Evolutionary conservation across 2,329 filamentous ascomycete genomes (phyloP).

Genomic region (Cordyceps militaris): DNA sequence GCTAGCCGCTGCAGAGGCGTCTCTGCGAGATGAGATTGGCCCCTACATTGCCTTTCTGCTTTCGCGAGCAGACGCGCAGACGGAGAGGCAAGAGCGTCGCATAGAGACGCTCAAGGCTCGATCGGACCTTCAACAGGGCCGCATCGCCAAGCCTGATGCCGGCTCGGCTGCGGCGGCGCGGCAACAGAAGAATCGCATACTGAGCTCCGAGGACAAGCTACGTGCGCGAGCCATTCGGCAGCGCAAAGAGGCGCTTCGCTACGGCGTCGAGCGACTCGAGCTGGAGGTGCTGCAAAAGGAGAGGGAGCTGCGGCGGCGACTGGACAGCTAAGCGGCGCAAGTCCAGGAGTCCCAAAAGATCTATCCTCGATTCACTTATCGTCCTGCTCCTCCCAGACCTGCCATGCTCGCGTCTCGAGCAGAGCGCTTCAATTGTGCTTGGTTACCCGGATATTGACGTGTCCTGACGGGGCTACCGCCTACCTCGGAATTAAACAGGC

Average conservation of each 20-base stretch:
- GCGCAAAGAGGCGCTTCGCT: slow-evolving; percentile 78
- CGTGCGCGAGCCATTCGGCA: slow-evolving; percentile 58
- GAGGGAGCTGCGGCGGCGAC: slow-evolving; percentile 47
- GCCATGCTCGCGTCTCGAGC: neutral
- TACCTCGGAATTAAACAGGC: neutral
- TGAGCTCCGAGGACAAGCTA: slow-evolving; percentile 48
- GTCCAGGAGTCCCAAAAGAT: neutral
- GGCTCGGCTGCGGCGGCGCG: slow-evolving; percentile 13
- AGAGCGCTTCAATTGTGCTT: neutral
- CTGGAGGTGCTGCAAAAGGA: slow-evolving; percentile 75
- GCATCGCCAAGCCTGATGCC: slow-evolving; percentile 32
- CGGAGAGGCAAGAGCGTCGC: slow-evolving; percentile 74
- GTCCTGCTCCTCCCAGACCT: neutral
- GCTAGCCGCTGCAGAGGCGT: slow-evolving; percentile 72
- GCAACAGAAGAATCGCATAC: slow-evolving; percentile 24
- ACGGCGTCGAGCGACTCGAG: slow-evolving; percentile 79
- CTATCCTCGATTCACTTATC: neutral
- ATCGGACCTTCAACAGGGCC: slow-evolving; percentile 74
- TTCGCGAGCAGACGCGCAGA: slow-evolving; percentile 71
- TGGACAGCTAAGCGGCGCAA: slow-evolving; percentile 23
- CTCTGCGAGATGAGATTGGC: slow-evolving; percentile 82
- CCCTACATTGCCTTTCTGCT: slow-evolving; percentile 77
- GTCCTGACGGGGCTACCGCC: too few species aligned
- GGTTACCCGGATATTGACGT: neutral
- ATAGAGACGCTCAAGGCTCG: slow-evolving; percentile 79